Evolutionary conservation across 2,329 filamentous ascomycete genomes (phyloP), one percentile per base, ranked within the genome.

Genomic region (Xylaria sp.): DNA sequence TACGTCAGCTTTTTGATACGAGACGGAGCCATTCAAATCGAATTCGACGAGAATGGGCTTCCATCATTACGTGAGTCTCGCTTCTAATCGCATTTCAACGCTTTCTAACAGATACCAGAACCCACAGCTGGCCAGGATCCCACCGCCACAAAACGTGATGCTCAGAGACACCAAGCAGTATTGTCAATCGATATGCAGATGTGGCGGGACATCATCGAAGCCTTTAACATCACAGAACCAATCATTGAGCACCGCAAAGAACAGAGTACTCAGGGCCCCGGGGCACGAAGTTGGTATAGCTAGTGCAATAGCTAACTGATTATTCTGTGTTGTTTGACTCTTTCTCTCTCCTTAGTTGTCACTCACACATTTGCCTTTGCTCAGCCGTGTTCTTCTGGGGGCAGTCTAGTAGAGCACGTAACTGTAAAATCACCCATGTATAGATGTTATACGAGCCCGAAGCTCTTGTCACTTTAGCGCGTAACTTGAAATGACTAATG

Each of bases 1-100:
- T 98, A 98, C 78, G 88, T 97, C 74, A 97, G 93, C 78, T 99
- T 99, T 77, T 82, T 99, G 69, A 93, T 98, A 68, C 89, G 93
- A 66, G 96, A 99, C 80, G 94, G 94, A 11, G 89, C 87, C 68
- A 88, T 94, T 6, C 89, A 88, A 40, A 85, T 99, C n/a, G 84
- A 88, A 3, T 87, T 89, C 65, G 94, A 97, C 76, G 86, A 89
- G 13, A 82, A 91, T 68, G 90, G 87, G 1, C 82, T 97, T 49
- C 94, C 94, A n/a, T 89, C 93, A 26, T 80, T 98, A 58, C 84
- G 94, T 97, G 85, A 84, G 92, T 86, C 36, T 5, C 6, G 17
- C 17, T n/a, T 6, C n/a, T 15, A 6, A 26, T 6, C n/a, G 36
- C 33, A 26, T 10, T 28, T 11, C 20, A 31, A 48, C 28, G 15